Evolutionary conservation across 1,284 basidiomycete species (phyloP).

Genomic region (Microbotryum saponariae): DNA sequence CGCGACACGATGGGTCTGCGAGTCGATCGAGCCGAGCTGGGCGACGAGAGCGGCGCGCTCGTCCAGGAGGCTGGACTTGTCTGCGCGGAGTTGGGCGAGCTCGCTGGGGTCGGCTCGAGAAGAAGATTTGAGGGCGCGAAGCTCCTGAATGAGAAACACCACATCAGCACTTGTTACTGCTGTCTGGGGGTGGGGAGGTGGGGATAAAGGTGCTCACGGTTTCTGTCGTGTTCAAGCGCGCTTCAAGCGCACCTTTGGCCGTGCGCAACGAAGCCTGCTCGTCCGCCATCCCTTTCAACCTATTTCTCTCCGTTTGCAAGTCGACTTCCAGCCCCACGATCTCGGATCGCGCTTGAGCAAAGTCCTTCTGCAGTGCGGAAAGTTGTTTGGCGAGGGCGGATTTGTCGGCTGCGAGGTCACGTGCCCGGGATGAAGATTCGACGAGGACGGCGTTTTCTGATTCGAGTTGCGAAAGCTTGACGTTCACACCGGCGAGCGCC

Average conservation of each 20-base stretch:
- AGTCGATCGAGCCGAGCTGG: constrained; percentile 16
- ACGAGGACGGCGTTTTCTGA: constrained; percentile 15
- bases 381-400: constrained; percentile 10
- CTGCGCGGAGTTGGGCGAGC: constrained; percentile 7
- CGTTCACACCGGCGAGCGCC: constrained; percentile 11
- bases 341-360: constrained; percentile 55
- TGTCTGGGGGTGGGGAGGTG: too few relatives aligned
- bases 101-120: neutral
- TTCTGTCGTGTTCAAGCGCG: constrained; percentile 9
- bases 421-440: neutral
- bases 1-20: constrained; percentile 4
- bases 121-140: constrained; percentile 12
- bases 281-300: constrained; percentile 53
- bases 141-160: constrained; percentile 9
- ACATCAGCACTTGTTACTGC: neutral
- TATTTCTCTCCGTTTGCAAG: constrained; percentile 57
- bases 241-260: constrained; percentile 12
- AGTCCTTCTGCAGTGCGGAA: constrained; percentile 56
- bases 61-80: constrained; percentile 9
- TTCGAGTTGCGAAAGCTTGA: constrained; percentile 14
- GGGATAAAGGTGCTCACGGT: constrained; percentile 2
- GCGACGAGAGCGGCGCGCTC: constrained; percentile 19
- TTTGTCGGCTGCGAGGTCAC: constrained; percentile 18
- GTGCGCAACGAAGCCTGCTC: constrained; percentile 48
- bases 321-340: constrained; percentile 61